Base-by-base conservation (phyloP, 2,329 filamentous ascomycete genomes). In the Kalaharituber pfeilii region DNA sequence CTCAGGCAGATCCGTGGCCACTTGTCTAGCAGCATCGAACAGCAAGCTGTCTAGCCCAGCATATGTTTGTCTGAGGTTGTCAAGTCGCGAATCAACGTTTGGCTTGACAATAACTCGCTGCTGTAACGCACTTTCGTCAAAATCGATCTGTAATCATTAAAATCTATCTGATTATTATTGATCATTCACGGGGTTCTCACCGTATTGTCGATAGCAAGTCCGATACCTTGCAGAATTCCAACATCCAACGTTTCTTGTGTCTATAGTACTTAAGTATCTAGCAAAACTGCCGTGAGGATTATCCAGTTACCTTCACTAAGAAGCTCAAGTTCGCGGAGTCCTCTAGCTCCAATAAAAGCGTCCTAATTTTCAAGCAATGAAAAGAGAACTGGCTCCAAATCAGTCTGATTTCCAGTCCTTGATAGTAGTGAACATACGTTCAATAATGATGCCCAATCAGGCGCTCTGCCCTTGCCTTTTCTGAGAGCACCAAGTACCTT, bases 1-100 rank as follows among this genome's bases (percentile, higher is more conserved):
- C 72, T 72, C 75, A 74, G 56, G 75, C 72, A 1, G 87, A 82
- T 20, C 71, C 13, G 68, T 67, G 0, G 76, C 76, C 54, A 94
- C 71, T n/a, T 78, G 75, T 18, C 73, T 71, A 4, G 81, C 80
- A 1, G 86, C 78, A 52, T 79, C 69, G 2, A 77, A 80, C 13
- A 98, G 73, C 11, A 95, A 73, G 56, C 75, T 74, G 53, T 84
- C 81, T 62, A 96, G 77, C 0, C 84, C 84, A 60, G 85, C 79
- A 59, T 94, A 94, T 1, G 73, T 78, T 57, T 78, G 75, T 66
- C 88, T 94, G 61, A 89, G 73, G 22, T 77, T 72, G 64, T 98
- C 91, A 0, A 98, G 75, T 42, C 82, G 75, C 26, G 73, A 68
- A 64, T 91, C 82, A 13, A 94, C 69, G 0, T 86, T 84, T 20